Conservation (phyloP, 2,329 filamentous ascomycete genomes). For the Metarhizium humberi region DNA sequence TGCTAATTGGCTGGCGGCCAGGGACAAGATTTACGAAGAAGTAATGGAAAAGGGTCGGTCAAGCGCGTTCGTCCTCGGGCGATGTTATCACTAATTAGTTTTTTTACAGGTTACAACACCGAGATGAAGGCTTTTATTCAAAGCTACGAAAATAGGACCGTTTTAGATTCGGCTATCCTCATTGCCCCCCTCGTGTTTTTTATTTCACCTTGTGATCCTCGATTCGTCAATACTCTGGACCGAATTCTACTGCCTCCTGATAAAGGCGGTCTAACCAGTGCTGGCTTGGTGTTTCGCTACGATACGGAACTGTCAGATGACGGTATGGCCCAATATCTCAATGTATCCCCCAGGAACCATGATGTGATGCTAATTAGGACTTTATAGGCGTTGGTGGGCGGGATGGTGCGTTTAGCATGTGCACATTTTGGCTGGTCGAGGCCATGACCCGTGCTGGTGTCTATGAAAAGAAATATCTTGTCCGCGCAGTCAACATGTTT, state of each 20-base stretch:
- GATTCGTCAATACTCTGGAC: constrained; percentile 64
- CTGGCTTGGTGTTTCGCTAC: constrained; percentile 68
- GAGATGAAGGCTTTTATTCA: constrained; percentile 63
- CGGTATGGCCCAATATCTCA: constrained; percentile 33
- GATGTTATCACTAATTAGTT: background rate
- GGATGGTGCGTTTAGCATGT: constrained; percentile 74
- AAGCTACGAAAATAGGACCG: constrained; percentile 62
- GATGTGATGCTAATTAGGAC: background rate
- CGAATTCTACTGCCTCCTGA: constrained; percentile 63
- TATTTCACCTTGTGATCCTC: constrained; percentile 66
- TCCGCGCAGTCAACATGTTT: constrained; percentile 57
- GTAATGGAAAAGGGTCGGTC: constrained; percentile 59
- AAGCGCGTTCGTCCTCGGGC: background rate
- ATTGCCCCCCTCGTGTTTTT: constrained; percentile 76
- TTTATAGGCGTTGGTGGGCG: constrained; percentile 57
- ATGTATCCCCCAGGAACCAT: constrained; percentile 6
- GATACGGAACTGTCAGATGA: constrained; percentile 60
- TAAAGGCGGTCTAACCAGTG: constrained; percentile 65
- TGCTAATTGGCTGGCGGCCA: constrained; percentile 52
- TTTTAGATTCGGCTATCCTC: constrained; percentile 65
- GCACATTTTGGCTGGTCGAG: constrained; percentile 76
- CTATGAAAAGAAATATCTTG: constrained; percentile 56
- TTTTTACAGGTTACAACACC: constrained; percentile 44
- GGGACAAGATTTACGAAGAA: constrained; percentile 63
- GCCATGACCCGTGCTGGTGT: constrained; percentile 60